These are phyloP conservation scores for Yarrowia alimentaria DNA, from an alignment of 805 yeast genomes.

Conservation along the genomic window DNA sequence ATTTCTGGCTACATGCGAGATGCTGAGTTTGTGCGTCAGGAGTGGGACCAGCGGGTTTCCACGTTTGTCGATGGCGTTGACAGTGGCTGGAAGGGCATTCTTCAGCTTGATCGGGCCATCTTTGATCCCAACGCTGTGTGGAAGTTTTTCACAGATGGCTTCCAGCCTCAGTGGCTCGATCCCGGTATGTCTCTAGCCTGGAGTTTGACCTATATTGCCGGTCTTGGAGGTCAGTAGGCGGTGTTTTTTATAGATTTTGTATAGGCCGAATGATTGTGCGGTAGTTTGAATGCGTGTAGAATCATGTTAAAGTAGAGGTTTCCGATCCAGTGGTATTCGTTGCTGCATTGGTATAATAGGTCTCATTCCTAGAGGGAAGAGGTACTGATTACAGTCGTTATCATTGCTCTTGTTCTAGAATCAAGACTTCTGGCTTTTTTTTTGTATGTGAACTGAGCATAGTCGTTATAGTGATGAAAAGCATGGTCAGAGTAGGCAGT, in stretches of 20 bases:
- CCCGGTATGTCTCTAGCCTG: constrained; percentile 85
- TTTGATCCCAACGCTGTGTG: constrained; percentile 64
- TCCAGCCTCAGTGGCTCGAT: constrained; percentile 60
- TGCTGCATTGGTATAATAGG: too few species aligned
- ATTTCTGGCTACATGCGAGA: constrained; percentile 55
- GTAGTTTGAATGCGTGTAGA: too few species aligned
- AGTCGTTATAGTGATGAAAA: too few species aligned
- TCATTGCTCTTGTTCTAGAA: too few species aligned
- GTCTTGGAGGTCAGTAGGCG: constrained; percentile 26
- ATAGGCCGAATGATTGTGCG: too few species aligned
- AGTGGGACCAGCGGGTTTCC: constrained; percentile 56
- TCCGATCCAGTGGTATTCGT: too few species aligned
- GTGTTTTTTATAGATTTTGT: neutral
- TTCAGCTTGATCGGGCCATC: constrained; percentile 71
- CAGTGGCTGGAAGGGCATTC: constrained; percentile 60
- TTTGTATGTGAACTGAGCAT: too few species aligned
- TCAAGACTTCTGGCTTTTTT: too few species aligned
- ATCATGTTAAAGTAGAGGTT: too few species aligned
- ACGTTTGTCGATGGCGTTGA: constrained; percentile 43
- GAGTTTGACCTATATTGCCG: constrained; percentile 70
- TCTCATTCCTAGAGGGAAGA: too few species aligned
- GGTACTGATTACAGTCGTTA: too few species aligned
- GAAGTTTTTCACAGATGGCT: constrained; percentile 57
- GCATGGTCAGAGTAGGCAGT: too few species aligned
- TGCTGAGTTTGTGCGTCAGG: constrained; percentile 50